These are phyloP conservation scores for Magnusiomyces magnusii DNA, from an alignment of 1,139 yeast species.

Conservation along the genomic window DNA sequence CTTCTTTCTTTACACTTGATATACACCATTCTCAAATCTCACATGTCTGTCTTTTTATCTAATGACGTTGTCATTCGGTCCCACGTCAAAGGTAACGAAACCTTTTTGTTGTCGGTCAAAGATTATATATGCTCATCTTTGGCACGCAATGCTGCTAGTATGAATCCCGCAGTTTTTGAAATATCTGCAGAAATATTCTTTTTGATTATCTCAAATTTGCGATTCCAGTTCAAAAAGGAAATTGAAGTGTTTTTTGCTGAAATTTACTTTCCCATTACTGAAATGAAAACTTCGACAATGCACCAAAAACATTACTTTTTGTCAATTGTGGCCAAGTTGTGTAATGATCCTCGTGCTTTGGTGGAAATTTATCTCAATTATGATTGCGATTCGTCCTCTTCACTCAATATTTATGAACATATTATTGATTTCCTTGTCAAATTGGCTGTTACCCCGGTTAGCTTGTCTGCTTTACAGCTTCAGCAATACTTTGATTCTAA, in stretches of 20 bases:
- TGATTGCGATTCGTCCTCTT: conserved; percentile 73
- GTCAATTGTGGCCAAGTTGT: conserved; percentile 66
- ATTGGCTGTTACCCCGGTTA: conserved; percentile 63
- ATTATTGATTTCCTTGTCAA: conserved; percentile 71
- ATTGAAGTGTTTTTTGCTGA: conserved; percentile 91
- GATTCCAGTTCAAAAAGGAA: conserved; percentile 84
- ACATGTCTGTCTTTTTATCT: conserved; percentile 73
- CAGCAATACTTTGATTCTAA: conserved; percentile 56
- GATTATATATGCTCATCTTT: conserved; percentile 77
- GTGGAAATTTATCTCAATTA: conserved; percentile 91
- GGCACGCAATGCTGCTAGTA: conserved; percentile 89
- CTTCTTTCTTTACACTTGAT: conserved; percentile 79
- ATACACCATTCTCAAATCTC: conserved; percentile 77
- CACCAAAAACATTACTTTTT: conserved; percentile 88
- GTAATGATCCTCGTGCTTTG: conserved; percentile 82
- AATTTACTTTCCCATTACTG: conserved; percentile 89
- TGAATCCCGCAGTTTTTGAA: conserved; percentile 87
- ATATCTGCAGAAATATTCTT: conserved; percentile 89
- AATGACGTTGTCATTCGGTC: conserved; percentile 54
- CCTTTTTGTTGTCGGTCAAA: conserved; percentile 71
- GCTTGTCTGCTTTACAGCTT: conserved; percentile 62
- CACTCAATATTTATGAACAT: conserved; percentile 82
- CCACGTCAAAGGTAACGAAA: conserved; percentile 50
- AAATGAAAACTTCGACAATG: conserved; percentile 81
- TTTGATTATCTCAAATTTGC: conserved; percentile 72